Conservation (phyloP, 306 rosid genomes). For the Prunus armeniaca region DNA sequence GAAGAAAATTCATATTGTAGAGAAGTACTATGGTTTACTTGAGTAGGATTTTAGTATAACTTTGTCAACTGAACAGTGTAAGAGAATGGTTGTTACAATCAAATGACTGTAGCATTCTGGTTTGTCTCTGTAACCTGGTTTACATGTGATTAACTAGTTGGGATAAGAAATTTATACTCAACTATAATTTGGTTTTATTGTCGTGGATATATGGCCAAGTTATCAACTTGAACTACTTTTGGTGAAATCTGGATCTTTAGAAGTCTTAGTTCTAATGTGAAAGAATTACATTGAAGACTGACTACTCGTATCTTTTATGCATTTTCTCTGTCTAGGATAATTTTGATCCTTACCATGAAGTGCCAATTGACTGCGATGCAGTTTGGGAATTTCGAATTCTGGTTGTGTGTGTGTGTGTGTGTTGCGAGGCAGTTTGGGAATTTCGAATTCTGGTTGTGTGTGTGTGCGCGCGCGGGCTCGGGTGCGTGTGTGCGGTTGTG, state of each 20-base stretch:
- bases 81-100: not conserved
- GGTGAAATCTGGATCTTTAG: not conserved
- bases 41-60: not conserved
- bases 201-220: not conserved
- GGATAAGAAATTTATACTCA: not conserved
- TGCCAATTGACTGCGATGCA: not conserved
- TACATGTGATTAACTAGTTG: not conserved
- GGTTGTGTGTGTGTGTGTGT: not conserved
- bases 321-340: not conserved
- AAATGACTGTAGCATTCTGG: not conserved
- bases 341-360: conserved; percentile 9
- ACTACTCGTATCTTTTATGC: not conserved
- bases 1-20: not conserved
- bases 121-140: not conserved
- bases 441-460: not conserved
- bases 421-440: not conserved
- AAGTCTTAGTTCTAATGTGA: not conserved
- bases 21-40: not conserved
- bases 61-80: not conserved
- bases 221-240: not conserved
- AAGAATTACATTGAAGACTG: not conserved
- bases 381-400: not conserved
- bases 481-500: too few relatives aligned
- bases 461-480: too few relatives aligned
- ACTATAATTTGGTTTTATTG: not conserved